Base-by-base conservation (phyloP, 441 rosid genomes). In the Arabidopsis lyrata region DNA sequence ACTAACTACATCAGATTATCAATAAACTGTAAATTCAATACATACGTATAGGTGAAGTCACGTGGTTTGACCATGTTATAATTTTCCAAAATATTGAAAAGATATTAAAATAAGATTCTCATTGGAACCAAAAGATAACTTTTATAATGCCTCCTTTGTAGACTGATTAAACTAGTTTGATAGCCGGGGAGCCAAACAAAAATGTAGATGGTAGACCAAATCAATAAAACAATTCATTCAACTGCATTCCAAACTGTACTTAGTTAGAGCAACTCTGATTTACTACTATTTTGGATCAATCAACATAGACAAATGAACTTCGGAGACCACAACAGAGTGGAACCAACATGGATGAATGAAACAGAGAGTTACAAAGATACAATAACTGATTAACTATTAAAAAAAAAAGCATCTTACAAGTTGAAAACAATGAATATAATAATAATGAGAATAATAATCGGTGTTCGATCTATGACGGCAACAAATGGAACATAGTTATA, bases 31-130 rank as follows among this genome's bases (percentile, higher is more conserved):
- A 75, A 75, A 48, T 75, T 60, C 50, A 68, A 60, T 60, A 36
- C 62, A 60, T 60, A 45, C 56, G 67, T 59, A 36, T 16, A 32
- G 55, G 45, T 50, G 35, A 74, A 50, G 24, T 50, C 78, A 75
- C 78, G 78, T 75, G 78, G 63, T 67, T 75, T 67, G 78, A 66
- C 77, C 61, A 49, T 59, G 20, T 49, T 6, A 39, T 50, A 42
- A 13, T 9, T 39, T 66, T 58, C 47, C 34, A 66, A 27, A 18
- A 58, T 29, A 24, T 49, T 31, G 16, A 36, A 50, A 49, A 14
- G 3, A 20, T 63, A 54, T n/a, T 2, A 45, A 42, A 22, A 24
- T n/a, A 55, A 45, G 18, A 24, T 48, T 59, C 35, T 41, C 15
- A 42, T 42, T 7, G 20, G 44, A 58, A 66, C 67, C 38, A 66